phyloP scores from a whole-genome alignment of 345 rosid genomes.

The Arabidopsis suecica region DNA sequence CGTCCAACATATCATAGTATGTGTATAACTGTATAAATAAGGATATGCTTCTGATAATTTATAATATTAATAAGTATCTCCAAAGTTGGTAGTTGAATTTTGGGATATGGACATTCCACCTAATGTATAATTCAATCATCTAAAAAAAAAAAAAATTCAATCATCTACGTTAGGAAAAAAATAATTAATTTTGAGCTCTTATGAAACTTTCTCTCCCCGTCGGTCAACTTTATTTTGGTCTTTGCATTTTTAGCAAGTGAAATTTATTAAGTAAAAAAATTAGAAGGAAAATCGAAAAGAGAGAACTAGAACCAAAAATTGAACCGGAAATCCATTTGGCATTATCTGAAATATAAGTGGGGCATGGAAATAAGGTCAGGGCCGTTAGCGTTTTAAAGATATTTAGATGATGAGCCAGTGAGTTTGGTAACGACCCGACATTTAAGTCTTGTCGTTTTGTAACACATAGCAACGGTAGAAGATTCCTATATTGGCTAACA shows the following conservation, averaged over 20 bases:
- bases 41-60: constrained; percentile 12
- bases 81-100: constrained; percentile 21
- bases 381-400: constrained; percentile 33
- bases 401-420: constrained; percentile 32
- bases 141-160: too few relatives aligned
- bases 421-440: constrained; percentile 48
- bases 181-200: not conserved
- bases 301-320: not conserved
- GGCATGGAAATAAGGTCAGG: constrained; percentile 20
- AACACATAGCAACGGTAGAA: constrained; percentile 15
- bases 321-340: constrained; percentile 25
- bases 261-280: not conserved
- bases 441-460: constrained; percentile 36
- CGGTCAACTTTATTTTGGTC: constrained; percentile 17
- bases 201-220: constrained; percentile 21
- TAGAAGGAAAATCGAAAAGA: not conserved
- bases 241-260: constrained; percentile 10
- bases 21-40: not conserved
- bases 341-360: constrained; percentile 30
- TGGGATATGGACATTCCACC: constrained; percentile 40
- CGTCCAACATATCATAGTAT: constrained; percentile 6
- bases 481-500: constrained; percentile 24
- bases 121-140: constrained; percentile 13
- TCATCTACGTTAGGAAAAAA: not conserved
- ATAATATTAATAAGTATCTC: constrained; percentile 9